Conservation (phyloP, 2,329 filamentous ascomycete species). For the Aspergillus caelatus region DNA sequence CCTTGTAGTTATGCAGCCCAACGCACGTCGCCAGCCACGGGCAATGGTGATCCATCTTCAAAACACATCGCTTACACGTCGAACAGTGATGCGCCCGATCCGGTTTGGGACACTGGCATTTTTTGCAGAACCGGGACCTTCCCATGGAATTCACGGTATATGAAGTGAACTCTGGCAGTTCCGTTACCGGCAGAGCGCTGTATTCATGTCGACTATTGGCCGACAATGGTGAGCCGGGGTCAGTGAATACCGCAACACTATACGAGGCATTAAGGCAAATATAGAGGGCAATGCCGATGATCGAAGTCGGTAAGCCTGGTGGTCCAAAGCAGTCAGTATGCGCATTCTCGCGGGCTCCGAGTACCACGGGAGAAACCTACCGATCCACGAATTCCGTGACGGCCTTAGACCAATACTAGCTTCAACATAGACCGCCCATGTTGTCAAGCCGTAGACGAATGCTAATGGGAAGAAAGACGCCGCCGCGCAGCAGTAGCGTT, state of each 20-base stretch:
- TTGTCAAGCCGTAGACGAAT: constrained; percentile 88
- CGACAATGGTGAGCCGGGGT: constrained; percentile 70
- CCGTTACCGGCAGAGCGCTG: constrained; percentile 76
- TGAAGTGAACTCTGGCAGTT: constrained; percentile 65
- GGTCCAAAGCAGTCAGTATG: constrained; percentile 7
- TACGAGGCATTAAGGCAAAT: constrained; percentile 84
- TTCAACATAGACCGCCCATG: constrained; percentile 91
- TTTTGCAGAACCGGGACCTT: constrained; percentile 89
- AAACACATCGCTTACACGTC: constrained; percentile 86
- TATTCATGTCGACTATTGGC: constrained; percentile 56
- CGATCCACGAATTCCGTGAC: constrained; percentile 51
- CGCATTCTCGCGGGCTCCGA: not conserved
- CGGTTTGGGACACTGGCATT: constrained; percentile 91
- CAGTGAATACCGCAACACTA: constrained; percentile 88
- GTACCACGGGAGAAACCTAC: constrained; percentile 30
- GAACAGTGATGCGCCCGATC: constrained; percentile 97
- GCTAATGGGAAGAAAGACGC: constrained; percentile 82
- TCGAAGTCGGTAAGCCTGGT: constrained; percentile 53
- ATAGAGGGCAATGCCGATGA: constrained; percentile 72
- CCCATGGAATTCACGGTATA: constrained; percentile 94
- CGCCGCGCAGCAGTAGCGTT: constrained; percentile 80
- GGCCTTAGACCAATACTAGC: constrained; percentile 68
- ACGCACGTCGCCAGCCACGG: constrained; percentile 97
- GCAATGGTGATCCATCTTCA: constrained; percentile 99
- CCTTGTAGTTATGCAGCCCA: constrained; percentile 91